phyloP scores from a whole-genome alignment of 169 alveolate genomes.

The Toxoplasma gondii region DNA sequence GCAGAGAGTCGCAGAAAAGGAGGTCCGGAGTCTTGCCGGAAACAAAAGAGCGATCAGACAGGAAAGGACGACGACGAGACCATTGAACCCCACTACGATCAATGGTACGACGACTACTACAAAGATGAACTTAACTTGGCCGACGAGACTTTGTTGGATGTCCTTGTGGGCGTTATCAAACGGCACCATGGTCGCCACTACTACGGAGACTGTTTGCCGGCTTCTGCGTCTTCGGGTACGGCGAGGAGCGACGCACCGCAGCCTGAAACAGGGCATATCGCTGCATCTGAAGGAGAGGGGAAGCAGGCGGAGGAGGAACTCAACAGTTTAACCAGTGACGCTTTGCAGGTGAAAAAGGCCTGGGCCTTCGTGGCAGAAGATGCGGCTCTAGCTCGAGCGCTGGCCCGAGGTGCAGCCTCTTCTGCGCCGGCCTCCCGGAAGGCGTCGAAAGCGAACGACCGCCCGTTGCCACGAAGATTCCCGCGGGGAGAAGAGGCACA shows the following conservation, averaged over 20 bases:
- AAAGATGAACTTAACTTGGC: not conserved
- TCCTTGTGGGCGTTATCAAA: not conserved
- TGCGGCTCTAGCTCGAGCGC: not conserved
- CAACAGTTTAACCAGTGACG: not conserved
- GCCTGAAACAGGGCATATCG: not conserved
- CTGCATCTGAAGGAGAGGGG: not conserved
- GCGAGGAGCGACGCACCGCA: not conserved
- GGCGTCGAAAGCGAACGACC: not conserved
- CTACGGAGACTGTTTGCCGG: not conserved
- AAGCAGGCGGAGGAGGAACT: not conserved
- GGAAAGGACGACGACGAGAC: not conserved
- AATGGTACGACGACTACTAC: not conserved
- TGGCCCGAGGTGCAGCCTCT: not conserved
- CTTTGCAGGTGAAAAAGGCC: not conserved
- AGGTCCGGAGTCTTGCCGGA: not conserved
- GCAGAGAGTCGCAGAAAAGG: not conserved
- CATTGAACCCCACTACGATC: not conserved
- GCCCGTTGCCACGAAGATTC: not conserved
- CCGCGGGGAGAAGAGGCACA: not conserved
- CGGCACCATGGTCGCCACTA: not conserved
- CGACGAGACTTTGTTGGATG: not conserved
- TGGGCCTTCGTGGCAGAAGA: constrained; percentile 32
- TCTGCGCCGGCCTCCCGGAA: not conserved
- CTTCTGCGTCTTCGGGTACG: not conserved
- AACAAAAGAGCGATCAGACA: not conserved